Evolutionary conservation across 164 flowering plant genomes (phyloP).

Genomic region (Liquidambar formosana): DNA sequence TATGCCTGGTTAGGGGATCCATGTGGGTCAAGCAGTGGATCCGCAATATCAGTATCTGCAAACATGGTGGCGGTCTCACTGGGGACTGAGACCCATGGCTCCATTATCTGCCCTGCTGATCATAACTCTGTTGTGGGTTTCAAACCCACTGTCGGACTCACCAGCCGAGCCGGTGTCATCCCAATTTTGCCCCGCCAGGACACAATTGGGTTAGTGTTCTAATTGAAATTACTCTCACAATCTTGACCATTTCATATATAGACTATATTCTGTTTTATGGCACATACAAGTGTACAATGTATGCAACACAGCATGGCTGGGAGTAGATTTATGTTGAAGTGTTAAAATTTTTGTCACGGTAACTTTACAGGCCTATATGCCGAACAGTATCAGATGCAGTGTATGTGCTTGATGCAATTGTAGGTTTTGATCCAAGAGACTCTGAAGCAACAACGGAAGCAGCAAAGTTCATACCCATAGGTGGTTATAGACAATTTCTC

Average conservation of each 20-base stretch:
- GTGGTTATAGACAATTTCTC: slow-evolving; percentile 32
- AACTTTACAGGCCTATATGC: slow-evolving; percentile 27
- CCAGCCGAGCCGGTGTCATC: slow-evolving; percentile 39
- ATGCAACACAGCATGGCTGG: too few relatives aligned
- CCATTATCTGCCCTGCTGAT: slow-evolving; percentile 35
- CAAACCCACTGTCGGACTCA: slow-evolving; percentile 43
- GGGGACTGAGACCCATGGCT: slow-evolving; percentile 38
- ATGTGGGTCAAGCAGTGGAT: slow-evolving; percentile 40
- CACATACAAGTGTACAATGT: too few relatives aligned
- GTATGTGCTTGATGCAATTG: slow-evolving; percentile 35
- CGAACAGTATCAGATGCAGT: slow-evolving; percentile 43
- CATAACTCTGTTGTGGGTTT: slow-evolving; percentile 39
- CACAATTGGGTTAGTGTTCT: slow-evolving; percentile 32
- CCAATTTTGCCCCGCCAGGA: slow-evolving; percentile 27
- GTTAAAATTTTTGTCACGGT: too few relatives aligned
- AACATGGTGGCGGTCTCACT: slow-evolving; percentile 36
- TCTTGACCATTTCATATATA: background rate
- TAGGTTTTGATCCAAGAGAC: slow-evolving; percentile 30
- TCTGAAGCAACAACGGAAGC: slow-evolving; percentile 29
- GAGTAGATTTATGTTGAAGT: background rate
- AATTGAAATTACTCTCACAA: background rate
- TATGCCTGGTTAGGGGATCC: slow-evolving; percentile 22
- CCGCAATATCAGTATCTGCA: slow-evolving; percentile 36
- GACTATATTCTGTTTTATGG: too few relatives aligned
- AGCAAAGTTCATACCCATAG: slow-evolving; percentile 20